Conservation (phyloP, 345 rosid genomes). For the Citrus trifoliata region DNA sequence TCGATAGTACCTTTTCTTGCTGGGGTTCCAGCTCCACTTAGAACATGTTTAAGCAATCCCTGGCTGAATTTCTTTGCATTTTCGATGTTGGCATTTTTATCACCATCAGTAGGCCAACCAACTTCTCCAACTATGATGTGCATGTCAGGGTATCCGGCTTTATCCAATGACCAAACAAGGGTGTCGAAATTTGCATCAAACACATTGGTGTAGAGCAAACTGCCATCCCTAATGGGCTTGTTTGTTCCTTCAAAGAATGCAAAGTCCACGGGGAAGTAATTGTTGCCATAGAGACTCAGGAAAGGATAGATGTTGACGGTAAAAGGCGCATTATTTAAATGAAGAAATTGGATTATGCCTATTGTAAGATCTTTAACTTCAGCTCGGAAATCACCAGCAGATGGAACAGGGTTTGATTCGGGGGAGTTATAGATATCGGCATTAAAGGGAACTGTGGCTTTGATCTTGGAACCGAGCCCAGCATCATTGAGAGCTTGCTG, state of each 20-base stretch:
- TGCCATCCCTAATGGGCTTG: constrained; percentile 56
- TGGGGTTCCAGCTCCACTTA: constrained; percentile 67
- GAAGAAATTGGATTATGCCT: constrained; percentile 53
- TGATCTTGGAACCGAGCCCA: constrained; percentile 35
- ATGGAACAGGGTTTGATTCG: constrained; percentile 50
- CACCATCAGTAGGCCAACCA: constrained; percentile 88
- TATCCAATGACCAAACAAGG: constrained; percentile 53
- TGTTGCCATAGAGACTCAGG: constrained; percentile 69
- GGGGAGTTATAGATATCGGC: constrained; percentile 68
- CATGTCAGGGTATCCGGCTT: constrained; percentile 61
- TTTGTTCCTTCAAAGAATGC: constrained; percentile 69
- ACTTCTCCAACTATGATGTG: constrained; percentile 67
- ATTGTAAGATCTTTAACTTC: constrained; percentile 53
- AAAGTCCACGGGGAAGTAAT: constrained; percentile 58
- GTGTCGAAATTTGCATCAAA: constrained; percentile 81
- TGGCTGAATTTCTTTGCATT: constrained; percentile 64
- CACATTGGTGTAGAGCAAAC: constrained; percentile 51
- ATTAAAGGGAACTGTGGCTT: constrained; percentile 69
- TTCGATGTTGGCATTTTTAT: constrained; percentile 43
- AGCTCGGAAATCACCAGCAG: constrained; percentile 68
- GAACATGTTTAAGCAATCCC: constrained; percentile 49
- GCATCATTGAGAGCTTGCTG: constrained; percentile 68
- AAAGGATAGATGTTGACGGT: constrained; percentile 81
- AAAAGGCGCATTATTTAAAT: constrained; percentile 52
- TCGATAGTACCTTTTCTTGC: constrained; percentile 49